phyloP scores from a whole-genome alignment of 352 stramenopile species.

The Phytophthora agathidicida region DNA sequence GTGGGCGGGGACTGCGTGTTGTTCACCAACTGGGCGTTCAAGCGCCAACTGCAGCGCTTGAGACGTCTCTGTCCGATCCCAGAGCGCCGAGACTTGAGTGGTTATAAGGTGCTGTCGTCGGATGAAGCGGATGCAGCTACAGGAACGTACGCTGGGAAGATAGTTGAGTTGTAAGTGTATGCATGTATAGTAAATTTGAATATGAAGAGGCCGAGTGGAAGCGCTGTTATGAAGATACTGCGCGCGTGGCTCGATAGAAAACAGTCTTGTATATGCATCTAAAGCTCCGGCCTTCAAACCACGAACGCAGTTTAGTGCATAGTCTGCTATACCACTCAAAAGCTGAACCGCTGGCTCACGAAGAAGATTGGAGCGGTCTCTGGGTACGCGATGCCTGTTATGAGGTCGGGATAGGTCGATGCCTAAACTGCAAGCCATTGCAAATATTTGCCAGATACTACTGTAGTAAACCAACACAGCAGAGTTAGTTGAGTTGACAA shows the following conservation, averaged over 20 bases:
- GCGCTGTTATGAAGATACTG: conserved; percentile 3
- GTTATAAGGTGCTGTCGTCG: background rate
- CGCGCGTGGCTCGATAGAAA: no score
- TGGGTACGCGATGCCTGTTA: conserved; percentile 16
- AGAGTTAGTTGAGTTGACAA: background rate
- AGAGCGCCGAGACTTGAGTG: conserved; percentile 11
- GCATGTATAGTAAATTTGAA: conserved; percentile 13
- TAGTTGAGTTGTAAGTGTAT: conserved; percentile 30
- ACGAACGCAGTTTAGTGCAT: no score
- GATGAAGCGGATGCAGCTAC: background rate
- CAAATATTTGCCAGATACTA: background rate
- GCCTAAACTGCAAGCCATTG: background rate
- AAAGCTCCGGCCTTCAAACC: no score
- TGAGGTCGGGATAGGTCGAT: conserved; percentile 9
- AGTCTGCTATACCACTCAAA: conserved; percentile 47
- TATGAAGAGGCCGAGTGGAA: conserved; percentile 12
- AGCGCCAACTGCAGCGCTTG: conserved; percentile 18
- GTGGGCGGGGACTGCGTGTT: conserved; percentile 29
- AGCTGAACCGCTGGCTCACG: conserved; percentile 12
- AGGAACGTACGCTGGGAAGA: conserved; percentile 22
- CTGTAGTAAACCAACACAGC: background rate
- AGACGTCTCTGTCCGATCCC: conserved; percentile 21
- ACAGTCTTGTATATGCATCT: no score
- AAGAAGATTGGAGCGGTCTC: conserved; percentile 34
- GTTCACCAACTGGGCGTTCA: conserved; percentile 39